Evolutionary conservation across 331 rosid genomes (phyloP).

Genomic region (Prunus yedoensis): DNA sequence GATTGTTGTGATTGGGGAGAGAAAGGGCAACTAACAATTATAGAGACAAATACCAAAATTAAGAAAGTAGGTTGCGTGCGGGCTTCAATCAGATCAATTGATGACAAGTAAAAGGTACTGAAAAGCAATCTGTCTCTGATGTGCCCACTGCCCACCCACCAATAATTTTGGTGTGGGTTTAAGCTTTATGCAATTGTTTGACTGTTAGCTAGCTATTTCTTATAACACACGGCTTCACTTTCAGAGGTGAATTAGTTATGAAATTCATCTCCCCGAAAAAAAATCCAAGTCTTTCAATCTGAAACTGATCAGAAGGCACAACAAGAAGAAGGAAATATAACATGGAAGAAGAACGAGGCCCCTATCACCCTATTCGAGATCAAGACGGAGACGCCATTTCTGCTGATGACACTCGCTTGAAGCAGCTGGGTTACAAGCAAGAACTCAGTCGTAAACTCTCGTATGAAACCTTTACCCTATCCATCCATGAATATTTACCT

Average conservation of each 20-base stretch:
- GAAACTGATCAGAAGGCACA: neutral
- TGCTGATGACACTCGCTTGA: conserved; percentile 33
- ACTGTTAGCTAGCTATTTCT: neutral
- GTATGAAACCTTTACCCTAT: conserved; percentile 13
- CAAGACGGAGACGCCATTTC: conserved; percentile 14
- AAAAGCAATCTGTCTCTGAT: too few relatives aligned
- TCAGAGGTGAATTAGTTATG: neutral
- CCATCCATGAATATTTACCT: too few relatives aligned
- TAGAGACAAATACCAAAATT: neutral
- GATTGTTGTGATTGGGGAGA: neutral
- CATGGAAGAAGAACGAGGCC: conserved; percentile 8
- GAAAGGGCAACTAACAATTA: neutral
- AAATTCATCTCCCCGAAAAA: neutral
- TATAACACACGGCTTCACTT: neutral
- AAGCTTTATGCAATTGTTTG: neutral
- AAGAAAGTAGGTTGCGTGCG: too few relatives aligned
- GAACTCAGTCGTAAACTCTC: conserved; percentile 51
- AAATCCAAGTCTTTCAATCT: neutral
- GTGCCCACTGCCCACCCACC: too few relatives aligned
- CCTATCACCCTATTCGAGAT: conserved; percentile 25
- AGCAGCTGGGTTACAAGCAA: conserved; percentile 53
- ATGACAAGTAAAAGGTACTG: too few relatives aligned
- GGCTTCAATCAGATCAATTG: too few relatives aligned
- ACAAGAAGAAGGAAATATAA: neutral
- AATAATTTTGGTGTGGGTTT: too few relatives aligned